Evolutionary conservation across 1,284 basidiomycete species (phyloP).

Genomic region (Cryptococcus sp.): DNA sequence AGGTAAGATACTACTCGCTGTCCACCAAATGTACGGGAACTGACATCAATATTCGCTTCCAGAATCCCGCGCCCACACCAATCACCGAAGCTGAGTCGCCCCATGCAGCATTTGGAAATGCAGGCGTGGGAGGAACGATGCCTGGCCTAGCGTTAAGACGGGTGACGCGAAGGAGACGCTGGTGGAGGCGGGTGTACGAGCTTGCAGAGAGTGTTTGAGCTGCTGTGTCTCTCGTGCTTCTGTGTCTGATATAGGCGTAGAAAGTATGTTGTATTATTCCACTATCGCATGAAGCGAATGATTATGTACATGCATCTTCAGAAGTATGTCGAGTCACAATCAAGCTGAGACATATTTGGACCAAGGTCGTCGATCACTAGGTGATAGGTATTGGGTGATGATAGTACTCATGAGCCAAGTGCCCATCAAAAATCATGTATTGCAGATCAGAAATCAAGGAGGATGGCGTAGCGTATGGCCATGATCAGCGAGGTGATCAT

Average conservation of each 20-base stretch:
- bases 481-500: slow-evolving; percentile 1
- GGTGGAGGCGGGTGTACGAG: slow-evolving; percentile 45
- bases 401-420: too few relatives aligned
- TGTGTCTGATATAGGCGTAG: background rate
- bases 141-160: slow-evolving; percentile 26
- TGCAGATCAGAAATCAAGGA: background rate
- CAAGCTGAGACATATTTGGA: too few relatives aligned
- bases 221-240: background rate
- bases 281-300: background rate
- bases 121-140: slow-evolving; percentile 8
- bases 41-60: background rate
- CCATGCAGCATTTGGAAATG: background rate
- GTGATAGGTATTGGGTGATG: too few relatives aligned
- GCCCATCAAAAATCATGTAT: too few relatives aligned
- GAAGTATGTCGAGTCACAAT: too few relatives aligned
- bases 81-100: slow-evolving; percentile 25
- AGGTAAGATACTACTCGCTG: slow-evolving; percentile 24
- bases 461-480: background rate
- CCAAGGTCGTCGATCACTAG: too few relatives aligned
- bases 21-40: background rate
- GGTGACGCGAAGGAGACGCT: slow-evolving; percentile 38
- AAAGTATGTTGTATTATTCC: slow-evolving; percentile 2
- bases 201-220: slow-evolving; percentile 3
- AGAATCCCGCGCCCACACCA: slow-evolving; percentile 28
- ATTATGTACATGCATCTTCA: too few relatives aligned